A percentile compares a stretch with the other conserved stretches of the same genome.
phyloP scores from a whole-genome alignment of 202 grass and related monocot species.

The Brachypodium distachyon region DNA sequence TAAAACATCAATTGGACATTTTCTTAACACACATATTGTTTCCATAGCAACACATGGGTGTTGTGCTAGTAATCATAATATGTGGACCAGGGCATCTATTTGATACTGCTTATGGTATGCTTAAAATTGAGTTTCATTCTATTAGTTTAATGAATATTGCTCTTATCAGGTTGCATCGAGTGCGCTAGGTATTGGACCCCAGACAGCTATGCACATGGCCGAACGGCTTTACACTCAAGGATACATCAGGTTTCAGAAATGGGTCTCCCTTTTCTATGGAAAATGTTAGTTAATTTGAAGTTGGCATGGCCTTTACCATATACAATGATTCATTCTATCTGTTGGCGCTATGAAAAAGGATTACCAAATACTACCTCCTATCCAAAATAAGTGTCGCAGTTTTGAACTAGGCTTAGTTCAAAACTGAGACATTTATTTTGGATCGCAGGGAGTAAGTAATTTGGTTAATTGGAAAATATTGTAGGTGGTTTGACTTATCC shows the following conservation, averaged over 20 bases:
- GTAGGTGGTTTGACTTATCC: not conserved
- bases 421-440: too few species aligned
- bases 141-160: slow-evolving; percentile 15
- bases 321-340: not conserved
- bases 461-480: not conserved
- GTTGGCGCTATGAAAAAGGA: not conserved
- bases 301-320: not conserved
- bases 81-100: not conserved
- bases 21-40: too few species aligned
- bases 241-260: slow-evolving; percentile 77
- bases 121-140: slow-evolving; percentile 5
- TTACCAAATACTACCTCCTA: too few species aligned
- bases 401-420: too few species aligned
- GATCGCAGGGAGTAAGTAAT: not conserved
- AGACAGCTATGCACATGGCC: slow-evolving; percentile 84
- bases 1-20: too few species aligned
- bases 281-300: slow-evolving; percentile 16
- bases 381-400: too few species aligned
- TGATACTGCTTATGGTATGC: not conserved
- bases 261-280: not conserved
- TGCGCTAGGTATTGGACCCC: slow-evolving; percentile 79
- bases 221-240: slow-evolving; percentile 94
- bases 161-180: slow-evolving; percentile 80
- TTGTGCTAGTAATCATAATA: slow-evolving; percentile 3
- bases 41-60: too few species aligned